Base-by-base conservation (phyloP, 805 yeast genomes). In the Cyberlindnera nakhonratchasimensis region DNA sequence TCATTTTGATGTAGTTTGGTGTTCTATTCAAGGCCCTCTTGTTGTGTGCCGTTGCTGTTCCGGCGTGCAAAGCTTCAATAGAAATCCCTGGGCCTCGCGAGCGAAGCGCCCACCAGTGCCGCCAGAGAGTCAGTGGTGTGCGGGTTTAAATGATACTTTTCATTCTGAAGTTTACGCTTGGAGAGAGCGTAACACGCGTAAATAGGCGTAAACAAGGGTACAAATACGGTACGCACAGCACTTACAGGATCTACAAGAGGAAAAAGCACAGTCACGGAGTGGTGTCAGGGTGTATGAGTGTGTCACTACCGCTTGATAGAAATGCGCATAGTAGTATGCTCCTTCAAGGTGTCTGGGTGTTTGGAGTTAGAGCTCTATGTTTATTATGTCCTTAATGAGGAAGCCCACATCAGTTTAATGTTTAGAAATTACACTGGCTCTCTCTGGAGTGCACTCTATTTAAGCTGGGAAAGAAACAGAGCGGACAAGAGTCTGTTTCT, bases 1-100 rank as follows among this genome's bases (percentile, higher is more conserved):
- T 56, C 63, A 58, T 58, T 53, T 53, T 48, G 51, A 48, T 47
- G 43, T 49, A 43, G 43, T 33, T 47, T 32, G 50, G 47, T 40
- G 41, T 12, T 16, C 44, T 37, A 34, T 42, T 23, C 19, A 24
- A 14, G n/a, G 17, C 5, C 42, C 32, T 24, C 34, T 37, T 32
- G 37, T 19, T 35, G 16, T 22, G 18, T 18, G 37, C 29, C 26
- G 35, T 26, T 40, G 46, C 40, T 40, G 47, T 32, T 28, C 36
- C 28, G 24, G 38, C 41, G 28, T 38, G 37, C 37, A 14, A 30
- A 41, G n/a, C n/a, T 42, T 34, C 32, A 29, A 37, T 17, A 24
- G 41, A 32, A 34, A n/a, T n/a, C n/a, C n/a, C n/a, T n/a, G n/a
- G n/a, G 34, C 42, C 42, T 18, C 35, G 42, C 33, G 43, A n/a